Conservation (phyloP, 2,329 filamentous ascomycete species). For the Juglanconis oblonga region DNA sequence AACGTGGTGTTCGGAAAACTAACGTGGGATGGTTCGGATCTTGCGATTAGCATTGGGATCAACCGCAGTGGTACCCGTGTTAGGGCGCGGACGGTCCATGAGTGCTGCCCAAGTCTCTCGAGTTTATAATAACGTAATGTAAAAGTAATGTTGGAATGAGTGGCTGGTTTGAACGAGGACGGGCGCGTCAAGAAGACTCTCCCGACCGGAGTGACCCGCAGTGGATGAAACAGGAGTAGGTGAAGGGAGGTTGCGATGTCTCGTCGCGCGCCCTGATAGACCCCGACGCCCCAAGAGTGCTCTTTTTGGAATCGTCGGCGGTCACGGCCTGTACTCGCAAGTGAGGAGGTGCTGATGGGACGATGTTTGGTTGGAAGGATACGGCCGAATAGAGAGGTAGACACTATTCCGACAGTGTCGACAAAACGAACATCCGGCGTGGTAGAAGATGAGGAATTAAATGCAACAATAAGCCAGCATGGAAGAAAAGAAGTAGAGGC, state of each 20-base stretch:
- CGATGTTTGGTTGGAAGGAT: not conserved
- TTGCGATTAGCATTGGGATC: conserved; percentile 21
- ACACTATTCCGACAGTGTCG: not conserved
- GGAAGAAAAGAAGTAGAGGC: too few species aligned
- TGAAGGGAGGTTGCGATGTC: not conserved
- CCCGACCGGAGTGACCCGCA: conserved; percentile 3
- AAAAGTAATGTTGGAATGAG: not conserved
- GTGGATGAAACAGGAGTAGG: conserved; percentile 13
- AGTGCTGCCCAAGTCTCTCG: not conserved
- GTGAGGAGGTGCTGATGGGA: not conserved
- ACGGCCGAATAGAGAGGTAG: not conserved
- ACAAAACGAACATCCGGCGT: too few species aligned
- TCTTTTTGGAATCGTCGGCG: not conserved
- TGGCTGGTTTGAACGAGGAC: not conserved
- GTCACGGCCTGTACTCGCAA: not conserved
- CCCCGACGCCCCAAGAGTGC: not conserved
- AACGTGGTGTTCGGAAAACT: not conserved
- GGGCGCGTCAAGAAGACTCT: not conserved
- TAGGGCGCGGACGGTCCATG: conserved; percentile 13
- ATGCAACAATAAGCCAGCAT: too few species aligned
- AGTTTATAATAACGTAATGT: conserved; percentile 1
- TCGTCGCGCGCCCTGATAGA: not conserved
- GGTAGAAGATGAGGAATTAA: too few species aligned
- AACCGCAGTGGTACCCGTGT: conserved; percentile 17
- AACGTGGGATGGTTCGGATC: conserved; percentile 32